These are phyloP conservation scores for Balansia obtecta DNA, from an alignment of 2,329 filamentous ascomycete genomes.

Conservation along the genomic window DNA sequence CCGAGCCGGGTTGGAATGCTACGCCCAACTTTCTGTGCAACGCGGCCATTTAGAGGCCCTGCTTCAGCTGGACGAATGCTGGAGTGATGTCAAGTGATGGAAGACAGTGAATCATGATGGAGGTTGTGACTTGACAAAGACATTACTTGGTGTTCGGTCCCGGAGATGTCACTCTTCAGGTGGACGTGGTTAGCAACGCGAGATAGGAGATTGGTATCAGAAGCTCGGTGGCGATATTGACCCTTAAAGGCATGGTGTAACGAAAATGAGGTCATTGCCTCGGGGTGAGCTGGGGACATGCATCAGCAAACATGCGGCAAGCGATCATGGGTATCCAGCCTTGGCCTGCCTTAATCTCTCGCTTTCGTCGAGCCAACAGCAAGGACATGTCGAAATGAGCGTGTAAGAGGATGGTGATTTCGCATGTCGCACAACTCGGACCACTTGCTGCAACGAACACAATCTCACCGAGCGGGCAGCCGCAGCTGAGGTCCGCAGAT, in stretches of 20 bases:
- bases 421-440: constrained; percentile 4
- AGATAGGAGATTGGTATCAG: too few relatives aligned
- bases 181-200: too few relatives aligned
- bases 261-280: too few relatives aligned
- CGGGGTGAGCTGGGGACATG: too few relatives aligned
- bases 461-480: not conserved
- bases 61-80: not conserved
- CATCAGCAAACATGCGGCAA: too few relatives aligned
- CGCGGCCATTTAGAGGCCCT: not conserved
- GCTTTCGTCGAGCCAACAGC: not conserved
- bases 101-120: too few relatives aligned
- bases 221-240: too few relatives aligned
- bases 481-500: not conserved
- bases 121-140: too few relatives aligned
- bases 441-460: not conserved
- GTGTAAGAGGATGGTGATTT: not conserved
- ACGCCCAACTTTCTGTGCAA: not conserved
- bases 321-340: not conserved
- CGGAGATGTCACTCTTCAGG: too few relatives aligned
- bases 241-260: too few relatives aligned
- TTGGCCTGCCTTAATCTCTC: not conserved
- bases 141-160: too few relatives aligned
- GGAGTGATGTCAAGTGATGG: not conserved
- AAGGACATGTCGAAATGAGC: not conserved
- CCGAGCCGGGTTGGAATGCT: not conserved